Base-by-base conservation (phyloP, 1,284 basidiomycete genomes). In the Trichosporon asahii region DNA sequence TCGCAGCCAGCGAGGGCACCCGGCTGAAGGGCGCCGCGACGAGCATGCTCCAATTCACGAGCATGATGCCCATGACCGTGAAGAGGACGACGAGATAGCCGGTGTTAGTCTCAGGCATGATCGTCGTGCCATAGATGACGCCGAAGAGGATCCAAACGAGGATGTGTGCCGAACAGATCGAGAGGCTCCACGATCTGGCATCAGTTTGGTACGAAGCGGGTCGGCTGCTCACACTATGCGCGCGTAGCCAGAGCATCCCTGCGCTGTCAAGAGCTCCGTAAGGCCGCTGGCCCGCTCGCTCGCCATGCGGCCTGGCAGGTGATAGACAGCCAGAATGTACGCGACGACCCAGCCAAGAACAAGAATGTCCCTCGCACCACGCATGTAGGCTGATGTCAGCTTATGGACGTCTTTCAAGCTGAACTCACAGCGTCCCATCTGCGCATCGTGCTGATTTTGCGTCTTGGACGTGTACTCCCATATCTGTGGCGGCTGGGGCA, bases 401-500 rank as follows among this genome's bases (percentile, higher is more conserved):
- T 46, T 8, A 15, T n/a, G 15, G 25, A 5, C 12, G 9, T 15
- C 3, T 4, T 25, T 18, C n/a, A 5, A 65, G 14, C 37, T 4
- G 12, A 18, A 85, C 86, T 64, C 68, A 89, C 90, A 88, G 14
- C 90, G 79, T 64, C 90, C 87, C 37, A 85, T 86, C 15, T 83
- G 67, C 12, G 87, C 88, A 11, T 80, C 76, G 72, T 90, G 88
- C 69, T 91, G 85, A 29, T 87, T 83, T 70, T 91, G 90, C 0
- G 89, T 90, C 73, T 88, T 85, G 72, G 87, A 86, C 0, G 90
- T 88, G 78, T 88, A 93, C 0, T 90, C 90, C 89, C 90, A 90
- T 77, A 90, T 88, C 49, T 87, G 78, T 0, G 91, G 90, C 0
- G 87, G 86, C 6, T 86, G 85, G 7, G 78, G 76, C 11, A 68